phyloP scores from a whole-genome alignment of 257 asterid species.

The Fraxinus quadrangulata region DNA sequence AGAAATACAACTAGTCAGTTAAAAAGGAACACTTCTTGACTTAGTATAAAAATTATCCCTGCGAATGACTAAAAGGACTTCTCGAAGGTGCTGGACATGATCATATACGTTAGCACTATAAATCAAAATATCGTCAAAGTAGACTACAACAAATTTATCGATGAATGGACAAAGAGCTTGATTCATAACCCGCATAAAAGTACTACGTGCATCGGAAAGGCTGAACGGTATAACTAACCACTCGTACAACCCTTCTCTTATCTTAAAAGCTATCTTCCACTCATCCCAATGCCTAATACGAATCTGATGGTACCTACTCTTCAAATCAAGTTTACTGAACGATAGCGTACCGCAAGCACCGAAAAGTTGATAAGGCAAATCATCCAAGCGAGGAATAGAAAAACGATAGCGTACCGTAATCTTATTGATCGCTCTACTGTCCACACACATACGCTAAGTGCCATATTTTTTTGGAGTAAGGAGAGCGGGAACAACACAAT shows the following conservation, averaged over 20 bases:
- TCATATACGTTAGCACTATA: not conserved
- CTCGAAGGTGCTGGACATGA: not conserved
- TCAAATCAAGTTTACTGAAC: no score
- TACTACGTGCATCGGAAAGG: not conserved
- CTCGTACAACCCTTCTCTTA: not conserved
- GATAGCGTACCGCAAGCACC: no score
- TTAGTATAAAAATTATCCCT: no score
- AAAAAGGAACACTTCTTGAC: no score
- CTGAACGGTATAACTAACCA: conserved; percentile 24
- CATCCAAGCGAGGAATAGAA: no score
- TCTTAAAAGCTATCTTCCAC: conserved; percentile 20
- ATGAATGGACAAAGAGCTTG: not conserved
- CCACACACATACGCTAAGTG: no score
- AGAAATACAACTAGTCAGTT: no score
- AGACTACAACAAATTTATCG: not conserved
- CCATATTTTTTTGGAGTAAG: no score
- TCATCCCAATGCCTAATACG: conserved; percentile 1
- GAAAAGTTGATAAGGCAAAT: no score
- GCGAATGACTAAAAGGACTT: not conserved
- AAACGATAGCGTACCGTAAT: no score
- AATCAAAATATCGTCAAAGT: conserved; percentile 18
- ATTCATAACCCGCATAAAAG: conserved; percentile 13
- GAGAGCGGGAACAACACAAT: no score
- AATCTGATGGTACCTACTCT: conserved; percentile 12
- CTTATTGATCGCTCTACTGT: no score